These are phyloP conservation scores for Hyaloscypha variabilis DNA, from an alignment of 495 filamentous ascomycete species.

Conservation along the genomic window DNA sequence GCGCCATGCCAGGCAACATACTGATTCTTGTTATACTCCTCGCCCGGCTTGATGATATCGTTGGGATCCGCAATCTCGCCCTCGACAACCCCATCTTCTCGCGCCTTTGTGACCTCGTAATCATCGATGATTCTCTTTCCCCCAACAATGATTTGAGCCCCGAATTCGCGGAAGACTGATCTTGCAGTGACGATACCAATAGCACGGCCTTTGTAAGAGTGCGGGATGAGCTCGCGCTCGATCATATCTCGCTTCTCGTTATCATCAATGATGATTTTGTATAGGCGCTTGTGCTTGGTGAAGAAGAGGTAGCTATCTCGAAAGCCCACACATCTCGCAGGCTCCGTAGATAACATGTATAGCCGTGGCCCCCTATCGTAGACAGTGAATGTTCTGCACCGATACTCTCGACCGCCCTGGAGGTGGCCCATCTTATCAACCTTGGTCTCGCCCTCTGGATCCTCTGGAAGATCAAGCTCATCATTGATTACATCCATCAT, in stretches of 20 bases:
- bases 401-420: conserved; percentile 81
- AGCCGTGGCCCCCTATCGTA: conserved; percentile 78
- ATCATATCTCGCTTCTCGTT: conserved; percentile 88
- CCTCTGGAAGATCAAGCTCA: conserved; percentile 85
- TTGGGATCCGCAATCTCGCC: conserved; percentile 83
- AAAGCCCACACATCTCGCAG: conserved; percentile 94
- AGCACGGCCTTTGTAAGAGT: conserved; percentile 96
- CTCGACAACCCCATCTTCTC: conserved; percentile 79
- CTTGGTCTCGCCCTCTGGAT: conserved; percentile 87
- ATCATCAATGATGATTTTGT: conserved; percentile 88
- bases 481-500: conserved; percentile 89
- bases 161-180: conserved; percentile 96
- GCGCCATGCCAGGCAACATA: conserved; percentile 99
- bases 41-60: conserved; percentile 39
- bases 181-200: conserved; percentile 97
- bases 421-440: conserved; percentile 87
- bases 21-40: conserved; percentile 50
- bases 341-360: conserved; percentile 98
- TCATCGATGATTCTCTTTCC: conserved; percentile 86
- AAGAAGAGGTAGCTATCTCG: conserved; percentile 98
- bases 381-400: conserved; percentile 91
- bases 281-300: conserved; percentile 85
- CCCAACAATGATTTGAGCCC: conserved; percentile 89
- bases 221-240: conserved; percentile 89
- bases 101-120: conserved; percentile 80